A percentile compares a stretch with the other conserved stretches of the same genome.
These are phyloP conservation scores for Aspergillus sp. DNA, from an alignment of 2,329 filamentous ascomycete species.

Conservation along the genomic window DNA sequence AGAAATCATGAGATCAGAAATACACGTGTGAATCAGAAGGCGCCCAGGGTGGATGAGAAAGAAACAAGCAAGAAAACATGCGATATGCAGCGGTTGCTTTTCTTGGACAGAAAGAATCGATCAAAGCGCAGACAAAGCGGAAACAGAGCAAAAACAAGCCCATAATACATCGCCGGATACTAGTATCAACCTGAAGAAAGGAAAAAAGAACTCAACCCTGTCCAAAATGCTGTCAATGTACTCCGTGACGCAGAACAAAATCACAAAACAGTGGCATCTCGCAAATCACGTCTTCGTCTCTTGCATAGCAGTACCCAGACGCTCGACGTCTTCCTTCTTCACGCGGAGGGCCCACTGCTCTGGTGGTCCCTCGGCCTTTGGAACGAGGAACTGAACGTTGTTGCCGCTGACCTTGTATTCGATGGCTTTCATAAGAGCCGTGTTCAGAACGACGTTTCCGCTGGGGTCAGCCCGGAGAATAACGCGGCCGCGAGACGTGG, in stretches of 20 bases:
- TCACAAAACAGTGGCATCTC: neutral
- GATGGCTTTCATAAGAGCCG: constrained; percentile 58
- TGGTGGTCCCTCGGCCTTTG: constrained; percentile 57
- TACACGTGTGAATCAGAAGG: constrained; percentile 5
- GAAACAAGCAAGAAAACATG: neutral
- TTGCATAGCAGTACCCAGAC: constrained; percentile 16
- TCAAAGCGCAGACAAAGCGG: neutral
- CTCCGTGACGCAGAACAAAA: constrained; percentile 6
- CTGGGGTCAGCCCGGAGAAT: constrained; percentile 72
- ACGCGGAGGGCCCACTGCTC: constrained; percentile 72
- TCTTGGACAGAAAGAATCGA: neutral
- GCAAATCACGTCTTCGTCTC: constrained; percentile 18
- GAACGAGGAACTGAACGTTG: constrained; percentile 45
- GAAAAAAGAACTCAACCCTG: constrained; percentile 3
- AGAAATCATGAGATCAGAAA: constrained; percentile 3
- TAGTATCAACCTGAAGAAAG: constrained; percentile 4
- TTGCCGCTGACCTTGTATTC: constrained; percentile 57
- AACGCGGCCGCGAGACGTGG: constrained; percentile 64
- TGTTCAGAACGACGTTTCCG: constrained; percentile 72
- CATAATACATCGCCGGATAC: constrained; percentile 17
- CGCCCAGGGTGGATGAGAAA: neutral
- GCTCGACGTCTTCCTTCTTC: constrained; percentile 41
- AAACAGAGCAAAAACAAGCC: constrained; percentile 6
- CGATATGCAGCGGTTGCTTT: neutral
- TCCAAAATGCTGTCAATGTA: constrained; percentile 14